Evolutionary conservation across 2,329 filamentous ascomycete genomes (phyloP).

Genomic region (Aspergillus sp.): DNA sequence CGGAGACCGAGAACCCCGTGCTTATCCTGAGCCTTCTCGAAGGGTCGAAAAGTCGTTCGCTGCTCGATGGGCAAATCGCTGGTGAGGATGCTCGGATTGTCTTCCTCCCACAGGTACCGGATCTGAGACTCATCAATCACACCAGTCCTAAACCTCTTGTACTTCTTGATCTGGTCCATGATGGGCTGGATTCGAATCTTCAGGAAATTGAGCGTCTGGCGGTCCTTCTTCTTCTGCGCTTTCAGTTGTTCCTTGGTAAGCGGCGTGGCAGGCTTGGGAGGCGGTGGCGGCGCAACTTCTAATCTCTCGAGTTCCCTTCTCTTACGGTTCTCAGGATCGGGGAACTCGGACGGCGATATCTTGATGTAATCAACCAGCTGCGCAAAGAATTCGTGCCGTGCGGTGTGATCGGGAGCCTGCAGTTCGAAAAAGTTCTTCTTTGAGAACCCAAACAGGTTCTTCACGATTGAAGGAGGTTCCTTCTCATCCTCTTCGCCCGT

Average conservation of each 20-base stretch:
- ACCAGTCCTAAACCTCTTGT: slow-evolving; percentile 78
- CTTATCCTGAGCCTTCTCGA: slow-evolving; percentile 70
- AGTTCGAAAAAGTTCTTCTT: slow-evolving; percentile 69
- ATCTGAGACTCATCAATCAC: slow-evolving; percentile 69
- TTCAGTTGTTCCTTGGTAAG: slow-evolving; percentile 73
- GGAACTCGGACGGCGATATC: slow-evolving; percentile 77
- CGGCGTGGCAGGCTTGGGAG: slow-evolving; percentile 55
- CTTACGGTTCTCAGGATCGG: slow-evolving; percentile 78
- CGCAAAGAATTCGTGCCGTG: slow-evolving; percentile 72
- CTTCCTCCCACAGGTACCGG: slow-evolving; percentile 76
- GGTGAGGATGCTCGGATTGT: slow-evolving; percentile 60
- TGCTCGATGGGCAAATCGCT: slow-evolving; percentile 54
- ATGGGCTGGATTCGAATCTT: slow-evolving; percentile 88
- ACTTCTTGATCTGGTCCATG: slow-evolving; percentile 96
- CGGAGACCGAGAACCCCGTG: slow-evolving; percentile 69
- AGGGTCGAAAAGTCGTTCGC: slow-evolving; percentile 61
- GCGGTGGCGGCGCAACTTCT: slow-evolving; percentile 64
- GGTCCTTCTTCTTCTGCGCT: slow-evolving; percentile 72
- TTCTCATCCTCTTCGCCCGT: slow-evolving; percentile 55
- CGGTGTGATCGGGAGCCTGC: slow-evolving; percentile 53
- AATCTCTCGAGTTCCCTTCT: slow-evolving; percentile 74
- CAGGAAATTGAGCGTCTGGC: slow-evolving; percentile 73
- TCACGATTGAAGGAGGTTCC: slow-evolving; percentile 49
- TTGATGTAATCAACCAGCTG: slow-evolving; percentile 68
- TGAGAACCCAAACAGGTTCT: slow-evolving; percentile 79